Evolutionary conservation across 371 early-diverging fungal genomes (phyloP).

Genomic region (Capillidium rhysosporum): DNA sequence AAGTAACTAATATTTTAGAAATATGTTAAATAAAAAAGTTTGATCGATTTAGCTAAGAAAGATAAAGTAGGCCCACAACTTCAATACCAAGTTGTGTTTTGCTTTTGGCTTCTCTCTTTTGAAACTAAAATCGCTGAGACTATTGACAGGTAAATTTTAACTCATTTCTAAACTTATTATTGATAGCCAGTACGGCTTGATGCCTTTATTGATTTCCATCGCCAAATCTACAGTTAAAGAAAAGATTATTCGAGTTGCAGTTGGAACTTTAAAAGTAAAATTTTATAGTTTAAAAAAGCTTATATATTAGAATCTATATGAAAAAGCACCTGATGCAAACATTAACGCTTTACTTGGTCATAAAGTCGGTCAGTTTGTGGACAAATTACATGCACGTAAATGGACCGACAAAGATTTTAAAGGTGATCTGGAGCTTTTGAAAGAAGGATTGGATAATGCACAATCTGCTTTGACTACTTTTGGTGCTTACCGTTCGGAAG

Average conservation of each 20-base stretch:
- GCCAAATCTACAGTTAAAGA: constrained; percentile 87
- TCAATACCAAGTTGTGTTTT: constrained; percentile 84
- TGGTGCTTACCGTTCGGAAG: constrained; percentile 82
- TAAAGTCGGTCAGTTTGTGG: constrained; percentile 56
- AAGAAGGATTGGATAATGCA: constrained; percentile 45
- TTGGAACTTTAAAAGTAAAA: constrained; percentile 56
- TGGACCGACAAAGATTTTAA: constrained; percentile 78
- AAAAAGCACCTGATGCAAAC: constrained; percentile 58
- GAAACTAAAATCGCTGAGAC: constrained; percentile 42
- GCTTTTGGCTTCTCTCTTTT: constrained; percentile 84
- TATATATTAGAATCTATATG: constrained; percentile 44
- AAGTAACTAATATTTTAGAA: background rate
- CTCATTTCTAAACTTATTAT: background rate
- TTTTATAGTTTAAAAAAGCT: background rate
- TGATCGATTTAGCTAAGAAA: constrained; percentile 42
- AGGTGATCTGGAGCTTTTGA: constrained; percentile 55
- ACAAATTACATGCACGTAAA: constrained; percentile 62
- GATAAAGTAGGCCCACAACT: constrained; percentile 62
- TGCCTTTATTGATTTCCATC: constrained; percentile 61
- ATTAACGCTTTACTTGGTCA: constrained; percentile 71
- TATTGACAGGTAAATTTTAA: constrained; percentile 41
- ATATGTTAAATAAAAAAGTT: constrained; percentile 14
- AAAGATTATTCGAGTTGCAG: constrained; percentile 76
- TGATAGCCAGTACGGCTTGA: constrained; percentile 51
- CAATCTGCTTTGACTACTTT: constrained; percentile 46